These are phyloP conservation scores for Ustilago xerochloae DNA, from an alignment of 1,284 basidiomycete species.

Conservation along the genomic window DNA sequence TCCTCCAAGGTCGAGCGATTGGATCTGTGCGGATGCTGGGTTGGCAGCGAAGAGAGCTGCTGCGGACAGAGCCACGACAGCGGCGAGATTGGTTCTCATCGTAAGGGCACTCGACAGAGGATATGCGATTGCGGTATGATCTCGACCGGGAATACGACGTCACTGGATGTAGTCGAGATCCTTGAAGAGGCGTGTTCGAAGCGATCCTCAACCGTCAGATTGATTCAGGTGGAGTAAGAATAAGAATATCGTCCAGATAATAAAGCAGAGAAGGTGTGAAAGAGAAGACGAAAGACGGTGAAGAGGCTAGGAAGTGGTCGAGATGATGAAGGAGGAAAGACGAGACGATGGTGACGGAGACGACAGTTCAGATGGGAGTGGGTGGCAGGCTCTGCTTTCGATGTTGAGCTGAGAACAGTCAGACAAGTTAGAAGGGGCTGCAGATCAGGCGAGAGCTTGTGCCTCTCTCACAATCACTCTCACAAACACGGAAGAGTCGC, in stretches of 20 bases:
- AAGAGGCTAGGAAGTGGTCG: background rate
- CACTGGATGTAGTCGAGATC: background rate
- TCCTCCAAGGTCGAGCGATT: slow-evolving; percentile 32
- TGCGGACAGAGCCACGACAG: slow-evolving; percentile 25
- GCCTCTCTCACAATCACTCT: background rate
- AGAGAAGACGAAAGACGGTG: background rate
- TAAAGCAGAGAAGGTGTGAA: background rate
- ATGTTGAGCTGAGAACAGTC: background rate
- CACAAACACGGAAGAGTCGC: slow-evolving; percentile 3
- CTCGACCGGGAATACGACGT: no score
- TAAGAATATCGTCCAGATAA: background rate
- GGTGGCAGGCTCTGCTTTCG: background rate
- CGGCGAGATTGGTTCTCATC: slow-evolving; percentile 33
- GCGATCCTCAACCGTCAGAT: no score
- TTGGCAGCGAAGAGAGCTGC: slow-evolving; percentile 30
- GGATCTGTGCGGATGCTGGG: slow-evolving; percentile 17
- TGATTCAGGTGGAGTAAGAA: no score
- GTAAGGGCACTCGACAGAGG: no score
- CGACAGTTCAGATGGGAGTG: background rate
- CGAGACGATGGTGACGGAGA: background rate
- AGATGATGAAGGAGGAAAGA: slow-evolving; percentile 1
- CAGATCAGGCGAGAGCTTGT: slow-evolving; percentile 1
- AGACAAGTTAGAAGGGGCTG: background rate
- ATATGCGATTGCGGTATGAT: no score
- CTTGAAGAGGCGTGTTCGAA: background rate